Evolutionary conservation across 768 basidiomycete species (phyloP).

Genomic region (Auricularia heimuer): DNA sequence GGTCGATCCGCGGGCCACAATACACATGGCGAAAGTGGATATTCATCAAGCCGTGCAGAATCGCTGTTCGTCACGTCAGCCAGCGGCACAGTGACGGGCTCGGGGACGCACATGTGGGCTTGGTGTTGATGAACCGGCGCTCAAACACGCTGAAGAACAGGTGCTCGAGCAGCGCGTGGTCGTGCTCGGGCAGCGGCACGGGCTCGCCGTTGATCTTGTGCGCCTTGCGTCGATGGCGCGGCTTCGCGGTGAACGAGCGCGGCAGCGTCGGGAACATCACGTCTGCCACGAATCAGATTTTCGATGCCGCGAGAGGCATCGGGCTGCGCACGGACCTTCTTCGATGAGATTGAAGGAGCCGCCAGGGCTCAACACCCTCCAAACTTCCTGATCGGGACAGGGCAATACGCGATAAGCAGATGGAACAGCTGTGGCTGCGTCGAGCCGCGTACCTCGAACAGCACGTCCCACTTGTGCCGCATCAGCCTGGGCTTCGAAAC

Average conservation of each 20-base stretch:
- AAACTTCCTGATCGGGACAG: constrained; percentile 46
- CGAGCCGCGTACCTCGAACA: constrained; percentile 44
- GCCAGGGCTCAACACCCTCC: constrained; percentile 56
- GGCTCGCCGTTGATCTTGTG: constrained; percentile 24
- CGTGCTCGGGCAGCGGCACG: constrained; percentile 49
- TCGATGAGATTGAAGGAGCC: constrained; percentile 65
- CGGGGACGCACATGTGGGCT: constrained; percentile 46
- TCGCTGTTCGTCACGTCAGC: constrained; percentile 29
- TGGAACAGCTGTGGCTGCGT: background rate
- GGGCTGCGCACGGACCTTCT: constrained; percentile 40
- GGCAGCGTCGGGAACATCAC: constrained; percentile 68
- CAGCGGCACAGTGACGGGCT: constrained; percentile 3
- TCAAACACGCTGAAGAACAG: constrained; percentile 59
- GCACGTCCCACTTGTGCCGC: constrained; percentile 44
- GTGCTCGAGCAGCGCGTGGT: constrained; percentile 61
- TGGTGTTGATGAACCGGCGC: constrained; percentile 60
- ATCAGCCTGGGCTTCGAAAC: background rate
- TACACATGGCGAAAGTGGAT: constrained; percentile 61
- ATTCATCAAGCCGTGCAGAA: constrained; percentile 59
- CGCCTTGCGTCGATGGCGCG: constrained; percentile 39
- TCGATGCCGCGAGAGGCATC: background rate
- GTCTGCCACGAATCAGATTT: constrained; percentile 31
- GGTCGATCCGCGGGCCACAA: constrained; percentile 48
- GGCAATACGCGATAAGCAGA: background rate
- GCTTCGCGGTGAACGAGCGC: constrained; percentile 65